phyloP scores from a whole-genome alignment of 257 asterid genomes.

The Penstemon barbatus region DNA sequence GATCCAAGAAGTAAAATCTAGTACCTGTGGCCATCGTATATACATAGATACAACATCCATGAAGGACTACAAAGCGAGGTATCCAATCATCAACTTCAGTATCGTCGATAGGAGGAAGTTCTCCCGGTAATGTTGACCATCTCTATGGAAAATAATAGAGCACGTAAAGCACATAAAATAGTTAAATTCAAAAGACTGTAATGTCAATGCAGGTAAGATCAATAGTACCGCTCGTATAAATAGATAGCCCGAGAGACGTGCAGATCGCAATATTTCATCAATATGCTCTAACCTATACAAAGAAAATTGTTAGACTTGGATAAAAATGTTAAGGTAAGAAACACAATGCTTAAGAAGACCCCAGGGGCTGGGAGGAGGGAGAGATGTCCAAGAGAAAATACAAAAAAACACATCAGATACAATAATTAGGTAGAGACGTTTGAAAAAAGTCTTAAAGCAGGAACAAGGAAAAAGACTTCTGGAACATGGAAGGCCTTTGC shows the following conservation, averaged over 20 bases:
- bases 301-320: conserved; percentile 11
- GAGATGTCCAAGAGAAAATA: conserved; percentile 5
- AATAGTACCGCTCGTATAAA: conserved; percentile 62
- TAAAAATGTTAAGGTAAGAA: conserved; percentile 8
- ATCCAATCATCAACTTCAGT: conserved; percentile 93
- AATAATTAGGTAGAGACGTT: background rate
- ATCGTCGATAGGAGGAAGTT: conserved; percentile 80
- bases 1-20: conserved; percentile 10
- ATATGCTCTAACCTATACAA: conserved; percentile 76
- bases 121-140: conserved; percentile 97
- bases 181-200: conserved; percentile 12
- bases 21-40: conserved; percentile 74
- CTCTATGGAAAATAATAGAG: conserved; percentile 42
- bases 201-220: conserved; percentile 5
- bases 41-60: conserved; percentile 67
- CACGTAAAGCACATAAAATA: conserved; percentile 21
- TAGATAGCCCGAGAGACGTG: conserved; percentile 84
- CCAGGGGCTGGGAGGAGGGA: background rate
- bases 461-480: background rate
- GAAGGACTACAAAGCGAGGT: conserved; percentile 91
- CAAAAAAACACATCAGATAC: background rate
- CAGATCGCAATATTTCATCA: conserved; percentile 83
- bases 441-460: background rate
- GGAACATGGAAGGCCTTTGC: background rate
- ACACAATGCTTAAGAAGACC: conserved; percentile 7